A percentile compares a stretch with the other conserved stretches of the same genome.
Conservation (phyloP, 108 stramenopile species). For the Craspedostauros australis region DNA sequence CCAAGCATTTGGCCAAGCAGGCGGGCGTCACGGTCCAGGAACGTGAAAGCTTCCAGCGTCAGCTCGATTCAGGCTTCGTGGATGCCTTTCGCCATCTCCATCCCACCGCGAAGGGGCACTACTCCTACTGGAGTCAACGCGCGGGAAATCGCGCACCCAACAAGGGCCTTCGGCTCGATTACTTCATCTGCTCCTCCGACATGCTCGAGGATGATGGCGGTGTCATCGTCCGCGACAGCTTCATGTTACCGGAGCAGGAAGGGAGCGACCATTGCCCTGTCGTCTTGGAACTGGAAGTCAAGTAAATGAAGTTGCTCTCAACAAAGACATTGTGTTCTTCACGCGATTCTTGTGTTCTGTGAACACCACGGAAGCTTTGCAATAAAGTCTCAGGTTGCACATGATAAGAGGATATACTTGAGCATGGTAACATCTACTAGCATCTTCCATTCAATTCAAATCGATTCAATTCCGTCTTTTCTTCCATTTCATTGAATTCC, state of each 20-base stretch:
- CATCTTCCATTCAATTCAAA: too few relatives aligned
- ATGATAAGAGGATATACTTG: too few relatives aligned
- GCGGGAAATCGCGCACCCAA: constrained; percentile 87
- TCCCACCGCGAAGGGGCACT: constrained; percentile 76
- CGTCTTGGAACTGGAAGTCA: constrained; percentile 70
- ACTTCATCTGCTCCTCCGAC: constrained; percentile 72
- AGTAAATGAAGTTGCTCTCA: too few relatives aligned
- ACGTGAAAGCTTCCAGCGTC: constrained; percentile 70
- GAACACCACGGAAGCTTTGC: too few relatives aligned
- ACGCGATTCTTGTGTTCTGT: too few relatives aligned
- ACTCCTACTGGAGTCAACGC: constrained; percentile 85
- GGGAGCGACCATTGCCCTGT: constrained; percentile 88
- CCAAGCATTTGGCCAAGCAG: constrained; percentile 84
- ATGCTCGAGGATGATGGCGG: constrained; percentile 52
- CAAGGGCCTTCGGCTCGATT: constrained; percentile 89
- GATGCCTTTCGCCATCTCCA: constrained; percentile 88
- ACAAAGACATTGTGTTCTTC: too few relatives aligned
- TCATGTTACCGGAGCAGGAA: constrained; percentile 59
- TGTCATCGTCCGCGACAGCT: constrained; percentile 71
- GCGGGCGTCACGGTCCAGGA: constrained; percentile 87
- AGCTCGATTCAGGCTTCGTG: constrained; percentile 67
- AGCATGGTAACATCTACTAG: too few relatives aligned
- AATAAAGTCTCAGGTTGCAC: too few relatives aligned
- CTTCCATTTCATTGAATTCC: too few relatives aligned
- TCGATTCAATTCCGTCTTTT: too few relatives aligned